Percentiles rank a stretch among this genome's conserved stretches.
Evolutionary conservation across 495 filamentous ascomycete genomes (phyloP).

Genomic region (Penicillium steckii): DNA sequence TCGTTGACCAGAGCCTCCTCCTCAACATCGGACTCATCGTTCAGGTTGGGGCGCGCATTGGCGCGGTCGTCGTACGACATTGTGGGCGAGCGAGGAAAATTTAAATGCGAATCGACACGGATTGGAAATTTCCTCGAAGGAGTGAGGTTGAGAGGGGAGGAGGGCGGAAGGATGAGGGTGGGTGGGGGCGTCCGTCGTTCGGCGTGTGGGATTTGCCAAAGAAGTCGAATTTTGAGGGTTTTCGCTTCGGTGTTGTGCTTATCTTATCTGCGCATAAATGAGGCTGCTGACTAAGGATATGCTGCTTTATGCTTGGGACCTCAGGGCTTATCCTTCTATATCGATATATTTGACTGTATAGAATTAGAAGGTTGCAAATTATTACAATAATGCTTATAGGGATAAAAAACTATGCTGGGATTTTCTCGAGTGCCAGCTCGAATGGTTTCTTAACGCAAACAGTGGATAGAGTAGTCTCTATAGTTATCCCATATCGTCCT

Average conservation of each 20-base stretch:
- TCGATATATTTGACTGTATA: too few species aligned
- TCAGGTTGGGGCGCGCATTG: constrained; percentile 53
- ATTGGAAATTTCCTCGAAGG: constrained; percentile 11
- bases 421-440: too few species aligned
- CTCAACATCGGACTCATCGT: constrained; percentile 87
- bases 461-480: too few species aligned
- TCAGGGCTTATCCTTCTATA: too few species aligned
- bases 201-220: constrained; percentile 46
- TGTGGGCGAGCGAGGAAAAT: constrained; percentile 22
- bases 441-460: too few species aligned
- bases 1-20: constrained; percentile 93
- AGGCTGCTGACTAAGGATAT: constrained; percentile 36
- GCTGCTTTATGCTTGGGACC: constrained; percentile 1
- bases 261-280: constrained; percentile 47
- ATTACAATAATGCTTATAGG: too few species aligned
- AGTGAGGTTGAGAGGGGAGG: constrained; percentile 23
- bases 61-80: constrained; percentile 54
- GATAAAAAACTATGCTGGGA: too few species aligned
- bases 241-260: constrained; percentile 51
- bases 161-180: constrained; percentile 21
- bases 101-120: constrained; percentile 8
- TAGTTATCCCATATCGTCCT: too few species aligned
- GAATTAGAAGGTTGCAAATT: too few species aligned
- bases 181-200: constrained; percentile 34
- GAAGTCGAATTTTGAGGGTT: constrained; percentile 54